Conservation (phyloP, 768 basidiomycete genomes). For the Rossbeevera mucosa region DNA sequence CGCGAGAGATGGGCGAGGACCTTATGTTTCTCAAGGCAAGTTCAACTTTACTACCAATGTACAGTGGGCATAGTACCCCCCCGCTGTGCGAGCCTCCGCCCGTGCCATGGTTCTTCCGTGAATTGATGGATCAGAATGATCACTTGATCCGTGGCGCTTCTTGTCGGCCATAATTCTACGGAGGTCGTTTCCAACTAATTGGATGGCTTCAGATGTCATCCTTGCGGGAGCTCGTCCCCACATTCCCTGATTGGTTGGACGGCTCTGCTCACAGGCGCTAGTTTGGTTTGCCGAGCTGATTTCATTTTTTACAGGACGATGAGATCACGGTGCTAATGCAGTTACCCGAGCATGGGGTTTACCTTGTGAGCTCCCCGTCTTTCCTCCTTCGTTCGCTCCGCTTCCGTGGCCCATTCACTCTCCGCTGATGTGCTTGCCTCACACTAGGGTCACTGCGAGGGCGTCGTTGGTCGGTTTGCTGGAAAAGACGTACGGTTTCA, state of each 20-base stretch:
- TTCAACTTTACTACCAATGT: too few relatives aligned
- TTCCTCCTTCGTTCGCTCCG: neutral
- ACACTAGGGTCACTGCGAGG: slow-evolving; percentile 77
- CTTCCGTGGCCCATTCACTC: neutral
- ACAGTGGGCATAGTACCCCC: too few relatives aligned
- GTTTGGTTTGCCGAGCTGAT: neutral
- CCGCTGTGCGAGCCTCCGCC: too few relatives aligned
- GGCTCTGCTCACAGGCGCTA: neutral
- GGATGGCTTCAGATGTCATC: neutral
- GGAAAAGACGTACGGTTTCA: slow-evolving; percentile 64
- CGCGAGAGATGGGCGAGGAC: slow-evolving; percentile 61
- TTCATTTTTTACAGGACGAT: slow-evolving; percentile 52
- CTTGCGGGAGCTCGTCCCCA: neutral
- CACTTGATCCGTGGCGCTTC: neutral
- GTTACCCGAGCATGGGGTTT: slow-evolving; percentile 50
- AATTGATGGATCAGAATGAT: neutral
- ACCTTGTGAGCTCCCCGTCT: slow-evolving; percentile 50
- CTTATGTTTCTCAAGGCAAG: slow-evolving; percentile 83
- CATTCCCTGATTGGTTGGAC: neutral
- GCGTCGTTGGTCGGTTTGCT: slow-evolving; percentile 73
- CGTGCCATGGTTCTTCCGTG: neutral
- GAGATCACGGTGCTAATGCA: slow-evolving; percentile 78
- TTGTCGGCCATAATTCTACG: neutral
- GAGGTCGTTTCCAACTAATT: neutral
- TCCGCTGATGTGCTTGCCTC: neutral